Evolutionary conservation across 2,329 filamentous ascomycete species (phyloP).

Genomic region (Tolypocladium guangdongense): DNA sequence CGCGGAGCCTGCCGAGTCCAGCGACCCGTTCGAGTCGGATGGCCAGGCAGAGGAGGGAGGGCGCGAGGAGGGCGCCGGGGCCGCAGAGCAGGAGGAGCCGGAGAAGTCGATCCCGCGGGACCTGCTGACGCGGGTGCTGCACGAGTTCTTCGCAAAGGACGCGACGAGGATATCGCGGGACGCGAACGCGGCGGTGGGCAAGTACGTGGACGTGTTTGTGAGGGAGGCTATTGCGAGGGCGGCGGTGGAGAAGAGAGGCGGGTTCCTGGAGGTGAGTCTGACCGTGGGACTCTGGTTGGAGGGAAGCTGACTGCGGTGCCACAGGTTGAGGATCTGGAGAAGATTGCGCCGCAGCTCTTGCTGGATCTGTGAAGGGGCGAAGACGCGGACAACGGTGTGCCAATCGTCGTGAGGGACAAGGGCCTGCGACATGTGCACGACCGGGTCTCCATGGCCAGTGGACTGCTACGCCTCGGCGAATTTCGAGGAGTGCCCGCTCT

Average conservation of each 20-base stretch:
- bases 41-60: conserved; percentile 13
- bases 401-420: background rate
- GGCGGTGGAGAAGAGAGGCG: conserved; percentile 56
- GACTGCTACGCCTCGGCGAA: background rate
- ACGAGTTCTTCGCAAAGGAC: conserved; percentile 66
- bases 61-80: conserved; percentile 6
- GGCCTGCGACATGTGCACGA: background rate
- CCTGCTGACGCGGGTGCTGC: conserved; percentile 64
- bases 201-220: conserved; percentile 87
- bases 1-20: conserved; percentile 15
- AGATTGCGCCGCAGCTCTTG: conserved; percentile 71
- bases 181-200: conserved; percentile 64
- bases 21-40: conserved; percentile 26
- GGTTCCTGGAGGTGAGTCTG: conserved; percentile 60
- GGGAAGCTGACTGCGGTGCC: conserved; percentile 5
- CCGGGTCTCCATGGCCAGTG: background rate
- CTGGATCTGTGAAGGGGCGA: conserved; percentile 59
- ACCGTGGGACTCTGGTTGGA: background rate
- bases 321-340: conserved; percentile 81
- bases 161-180: conserved; percentile 65
- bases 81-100: conserved; percentile 23
- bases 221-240: conserved; percentile 77
- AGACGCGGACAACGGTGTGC: background rate
- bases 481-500: background rate
- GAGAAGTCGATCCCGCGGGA: conserved; percentile 54